Evolutionary conservation across 2,329 filamentous ascomycete species (phyloP).

Genomic region (Cladosporium sp.): DNA sequence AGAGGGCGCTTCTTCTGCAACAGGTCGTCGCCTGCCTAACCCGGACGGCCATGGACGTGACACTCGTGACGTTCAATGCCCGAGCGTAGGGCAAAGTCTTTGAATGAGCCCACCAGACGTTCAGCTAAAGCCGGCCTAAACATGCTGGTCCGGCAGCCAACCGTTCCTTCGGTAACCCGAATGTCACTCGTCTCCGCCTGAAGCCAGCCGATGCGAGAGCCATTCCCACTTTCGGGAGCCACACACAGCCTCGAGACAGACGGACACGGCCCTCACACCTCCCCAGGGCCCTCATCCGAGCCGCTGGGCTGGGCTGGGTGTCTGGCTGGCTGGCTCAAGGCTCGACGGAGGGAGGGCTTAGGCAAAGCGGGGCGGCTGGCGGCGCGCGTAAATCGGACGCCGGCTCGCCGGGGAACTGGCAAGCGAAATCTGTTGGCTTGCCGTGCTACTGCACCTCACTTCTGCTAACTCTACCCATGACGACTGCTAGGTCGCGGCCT

Average conservation of each 20-base stretch:
- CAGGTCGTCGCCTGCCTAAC: neutral
- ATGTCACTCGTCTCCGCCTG: too few species aligned
- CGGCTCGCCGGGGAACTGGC: neutral
- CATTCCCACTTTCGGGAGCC: too few species aligned
- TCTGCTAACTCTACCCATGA: conserved; percentile 2
- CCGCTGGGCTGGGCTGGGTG: neutral
- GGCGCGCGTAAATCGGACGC: neutral
- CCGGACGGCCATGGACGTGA: neutral
- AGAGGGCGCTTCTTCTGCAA: neutral
- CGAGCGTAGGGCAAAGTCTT: too few species aligned
- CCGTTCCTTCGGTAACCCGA: too few species aligned
- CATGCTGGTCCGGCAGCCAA: too few species aligned
- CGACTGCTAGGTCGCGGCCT: neutral
- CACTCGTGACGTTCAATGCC: too few species aligned
- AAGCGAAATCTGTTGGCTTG: neutral
- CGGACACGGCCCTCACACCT: too few species aligned
- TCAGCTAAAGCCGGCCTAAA: too few species aligned
- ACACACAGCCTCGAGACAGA: too few species aligned
- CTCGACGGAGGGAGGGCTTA: neutral
- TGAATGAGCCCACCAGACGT: too few species aligned
- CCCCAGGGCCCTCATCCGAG: neutral
- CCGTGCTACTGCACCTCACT: conserved; percentile 10
- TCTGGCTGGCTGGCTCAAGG: neutral
- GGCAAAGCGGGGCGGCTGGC: neutral
- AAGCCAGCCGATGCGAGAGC: too few species aligned